Evolutionary conservation across 2,329 filamentous ascomycete genomes (phyloP).

Genomic region (Endocalyx cinctus): DNA sequence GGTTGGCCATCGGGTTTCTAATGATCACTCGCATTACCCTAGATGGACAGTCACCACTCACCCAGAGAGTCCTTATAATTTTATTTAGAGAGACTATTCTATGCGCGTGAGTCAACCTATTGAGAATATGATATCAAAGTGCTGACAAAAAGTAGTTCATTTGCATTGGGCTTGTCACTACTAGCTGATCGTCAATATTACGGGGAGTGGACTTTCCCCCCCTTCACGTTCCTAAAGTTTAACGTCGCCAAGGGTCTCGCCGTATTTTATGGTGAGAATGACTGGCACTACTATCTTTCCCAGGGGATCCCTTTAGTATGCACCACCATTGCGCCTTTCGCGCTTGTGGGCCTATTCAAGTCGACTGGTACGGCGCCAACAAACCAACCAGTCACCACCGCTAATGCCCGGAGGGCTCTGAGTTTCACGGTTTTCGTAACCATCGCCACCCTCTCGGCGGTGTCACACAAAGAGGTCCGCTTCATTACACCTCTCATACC

Average conservation of each 20-base stretch:
- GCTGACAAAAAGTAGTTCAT: too few species aligned
- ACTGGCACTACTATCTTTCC: constrained; percentile 87
- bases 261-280: constrained; percentile 86
- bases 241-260: constrained; percentile 85
- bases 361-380: constrained; percentile 33
- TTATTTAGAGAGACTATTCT: constrained; percentile 60
- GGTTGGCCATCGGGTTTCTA: constrained; percentile 62
- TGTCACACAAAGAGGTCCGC: constrained; percentile 94
- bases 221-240: constrained; percentile 82
- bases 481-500: constrained; percentile 94
- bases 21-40: constrained; percentile 40
- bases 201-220: constrained; percentile 80
- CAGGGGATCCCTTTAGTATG: constrained; percentile 86
- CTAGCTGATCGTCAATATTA: constrained; percentile 76
- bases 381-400: constrained; percentile 27
- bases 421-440: constrained; percentile 56
- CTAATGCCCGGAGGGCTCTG: constrained; percentile 49
- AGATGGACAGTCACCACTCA: constrained; percentile 36
- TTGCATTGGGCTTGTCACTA: constrained; percentile 59
- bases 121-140: too few species aligned
- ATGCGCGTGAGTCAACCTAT: constrained; percentile 45
- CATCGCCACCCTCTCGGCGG: constrained; percentile 62
- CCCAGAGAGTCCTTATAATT: constrained; percentile 38
- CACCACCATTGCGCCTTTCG: constrained; percentile 78
- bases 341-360: constrained; percentile 58